Evolutionary conservation across 768 basidiomycete species (phyloP).

Genomic region (Piloderma croceum): DNA sequence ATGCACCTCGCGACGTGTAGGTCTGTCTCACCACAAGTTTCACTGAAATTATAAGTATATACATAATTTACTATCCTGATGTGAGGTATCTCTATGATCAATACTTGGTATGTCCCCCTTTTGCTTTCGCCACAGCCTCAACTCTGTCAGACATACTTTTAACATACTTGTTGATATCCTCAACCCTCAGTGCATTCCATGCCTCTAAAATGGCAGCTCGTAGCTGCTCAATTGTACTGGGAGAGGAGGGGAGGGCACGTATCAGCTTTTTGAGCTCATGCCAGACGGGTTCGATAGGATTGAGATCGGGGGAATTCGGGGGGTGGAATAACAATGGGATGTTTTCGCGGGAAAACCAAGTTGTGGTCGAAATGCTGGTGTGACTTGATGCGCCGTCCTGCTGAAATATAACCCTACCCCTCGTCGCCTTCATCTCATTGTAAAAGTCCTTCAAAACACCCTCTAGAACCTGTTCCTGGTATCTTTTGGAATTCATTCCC

Average conservation of each 20-base stretch:
- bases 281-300: slow-evolving; percentile 31
- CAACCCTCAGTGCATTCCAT: slow-evolving; percentile 18
- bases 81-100: no score
- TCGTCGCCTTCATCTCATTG: slow-evolving; percentile 11
- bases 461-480: slow-evolving; percentile 24
- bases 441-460: slow-evolving; percentile 16
- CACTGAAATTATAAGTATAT: no score
- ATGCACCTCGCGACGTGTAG: no score
- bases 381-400: slow-evolving; percentile 25
- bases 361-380: slow-evolving; percentile 14
- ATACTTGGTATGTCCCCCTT: slow-evolving; percentile 18
- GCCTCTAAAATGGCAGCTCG: slow-evolving; percentile 8
- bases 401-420: slow-evolving; percentile 15
- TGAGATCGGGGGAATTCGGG: slow-evolving; percentile 27
- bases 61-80: no score
- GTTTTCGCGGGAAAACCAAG: slow-evolving; percentile 18
- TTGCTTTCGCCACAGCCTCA: slow-evolving; percentile 12
- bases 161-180: slow-evolving; percentile 19
- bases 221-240: slow-evolving; percentile 15
- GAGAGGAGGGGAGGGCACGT: slow-evolving; percentile 10
- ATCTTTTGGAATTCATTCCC: slow-evolving; percentile 18
- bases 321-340: slow-evolving; percentile 25
- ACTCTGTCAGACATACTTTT: slow-evolving; percentile 16
- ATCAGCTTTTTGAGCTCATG: slow-evolving; percentile 23
- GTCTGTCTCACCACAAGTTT: no score